A percentile compares a stretch with the other conserved stretches of the same genome.
Evolutionary conservation across 148 eudicot genomes (phyloP).

Genomic region (Rhododendron molle): DNA sequence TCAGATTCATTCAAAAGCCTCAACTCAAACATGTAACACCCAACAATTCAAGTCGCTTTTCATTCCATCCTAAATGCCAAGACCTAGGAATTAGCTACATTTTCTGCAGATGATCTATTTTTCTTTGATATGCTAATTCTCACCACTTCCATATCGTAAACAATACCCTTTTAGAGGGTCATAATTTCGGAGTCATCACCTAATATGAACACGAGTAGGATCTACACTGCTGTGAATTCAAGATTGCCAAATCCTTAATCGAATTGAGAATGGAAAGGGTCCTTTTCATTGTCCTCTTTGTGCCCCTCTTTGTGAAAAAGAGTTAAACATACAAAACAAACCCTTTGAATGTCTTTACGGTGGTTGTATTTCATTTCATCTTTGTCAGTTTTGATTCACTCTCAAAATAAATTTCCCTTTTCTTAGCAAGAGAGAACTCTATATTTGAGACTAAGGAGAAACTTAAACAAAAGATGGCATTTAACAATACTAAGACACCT

Average conservation of each 20-base stretch:
- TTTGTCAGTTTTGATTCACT: no score
- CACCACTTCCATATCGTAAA: neutral
- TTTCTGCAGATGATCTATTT: neutral
- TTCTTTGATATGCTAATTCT: neutral
- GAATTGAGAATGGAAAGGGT: neutral
- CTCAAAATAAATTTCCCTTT: no score
- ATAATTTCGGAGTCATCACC: neutral
- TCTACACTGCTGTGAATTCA: neutral
- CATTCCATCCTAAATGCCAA: neutral
- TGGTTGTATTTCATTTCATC: no score
- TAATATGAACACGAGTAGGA: neutral
- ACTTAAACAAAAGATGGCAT: neutral
- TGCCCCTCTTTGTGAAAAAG: no score
- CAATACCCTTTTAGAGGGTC: neutral
- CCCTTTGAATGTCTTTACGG: neutral
- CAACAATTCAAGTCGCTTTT: neutral
- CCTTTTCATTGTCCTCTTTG: neutral
- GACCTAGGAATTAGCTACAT: neutral
- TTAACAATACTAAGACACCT: neutral
- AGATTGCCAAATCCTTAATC: neutral
- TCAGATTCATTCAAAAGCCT: neutral
- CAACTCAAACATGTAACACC: neutral
- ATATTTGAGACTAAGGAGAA: neutral
- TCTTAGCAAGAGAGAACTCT: neutral
- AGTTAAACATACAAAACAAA: neutral